Percentiles rank a stretch among this genome's conserved stretches.
phyloP scores from a whole-genome alignment of 345 rosid species.

The Geranium brycei region DNA sequence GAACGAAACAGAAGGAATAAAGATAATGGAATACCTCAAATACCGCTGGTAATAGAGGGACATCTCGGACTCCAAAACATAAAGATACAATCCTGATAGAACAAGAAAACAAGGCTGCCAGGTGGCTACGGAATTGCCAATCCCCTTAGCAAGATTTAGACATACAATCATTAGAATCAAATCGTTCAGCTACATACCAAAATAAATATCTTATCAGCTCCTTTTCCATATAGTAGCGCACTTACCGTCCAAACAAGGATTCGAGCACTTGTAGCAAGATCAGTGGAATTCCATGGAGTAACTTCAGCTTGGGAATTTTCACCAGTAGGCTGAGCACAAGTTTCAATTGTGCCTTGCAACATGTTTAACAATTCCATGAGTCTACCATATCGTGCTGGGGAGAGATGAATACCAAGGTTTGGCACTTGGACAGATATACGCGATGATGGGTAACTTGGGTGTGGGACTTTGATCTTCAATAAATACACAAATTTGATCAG shows the following conservation, averaged over 20 bases:
- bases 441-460: conserved; percentile 76
- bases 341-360: conserved; percentile 40
- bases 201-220: conserved; percentile 14
- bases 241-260: conserved; percentile 93
- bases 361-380: conserved; percentile 61
- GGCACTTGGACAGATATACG: conserved; percentile 92
- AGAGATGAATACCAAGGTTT: conserved; percentile 85
- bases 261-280: conserved; percentile 59
- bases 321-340: conserved; percentile 48
- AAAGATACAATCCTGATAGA: conserved; percentile 74
- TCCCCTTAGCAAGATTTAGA: conserved; percentile 44
- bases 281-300: conserved; percentile 58
- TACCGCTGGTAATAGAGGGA: conserved; percentile 72
- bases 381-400: conserved; percentile 67
- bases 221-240: conserved; percentile 4
- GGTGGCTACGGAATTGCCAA: conserved; percentile 81
- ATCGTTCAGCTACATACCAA: conserved; percentile 8
- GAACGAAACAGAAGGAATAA: background rate
- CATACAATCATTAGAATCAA: background rate
- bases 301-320: conserved; percentile 46
- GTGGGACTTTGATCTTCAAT: conserved; percentile 72
- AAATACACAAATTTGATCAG: conserved; percentile 9
- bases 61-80: conserved; percentile 68
- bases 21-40: conserved; percentile 46
- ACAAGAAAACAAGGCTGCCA: conserved; percentile 92